phyloP scores from a whole-genome alignment of 2,329 filamentous ascomycete genomes.

The Pseudopithomyces chartarum region DNA sequence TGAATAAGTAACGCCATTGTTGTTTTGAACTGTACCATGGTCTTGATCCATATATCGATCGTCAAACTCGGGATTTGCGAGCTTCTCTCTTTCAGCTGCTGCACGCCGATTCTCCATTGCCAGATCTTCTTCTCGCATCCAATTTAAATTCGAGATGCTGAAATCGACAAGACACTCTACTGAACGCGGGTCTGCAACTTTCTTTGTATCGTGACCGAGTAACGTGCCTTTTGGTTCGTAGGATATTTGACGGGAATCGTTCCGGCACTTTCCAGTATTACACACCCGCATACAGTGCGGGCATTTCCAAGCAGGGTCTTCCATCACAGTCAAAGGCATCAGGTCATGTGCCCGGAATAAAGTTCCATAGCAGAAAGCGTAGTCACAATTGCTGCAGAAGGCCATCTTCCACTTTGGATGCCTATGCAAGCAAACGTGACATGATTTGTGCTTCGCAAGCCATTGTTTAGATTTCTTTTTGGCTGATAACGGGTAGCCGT shows the following conservation, averaged over 20 bases:
- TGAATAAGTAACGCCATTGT: constrained; percentile 51
- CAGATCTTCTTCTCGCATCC: constrained; percentile 67
- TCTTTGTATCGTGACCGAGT: constrained; percentile 87
- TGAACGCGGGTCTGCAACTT: constrained; percentile 87
- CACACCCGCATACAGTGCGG: constrained; percentile 86
- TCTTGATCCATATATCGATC: constrained; percentile 53
- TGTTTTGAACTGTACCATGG: constrained; percentile 26
- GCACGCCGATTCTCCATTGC: constrained; percentile 55
- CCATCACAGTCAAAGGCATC: constrained; percentile 81
- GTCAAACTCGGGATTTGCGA: constrained; percentile 51
- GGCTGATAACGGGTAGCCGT: constrained; percentile 65
- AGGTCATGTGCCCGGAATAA: constrained; percentile 90
- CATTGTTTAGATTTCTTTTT: constrained; percentile 61
- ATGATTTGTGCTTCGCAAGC: constrained; percentile 60
- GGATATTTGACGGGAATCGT: constrained; percentile 69
- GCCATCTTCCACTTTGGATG: constrained; percentile 87
- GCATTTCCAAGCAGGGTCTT: constrained; percentile 83
- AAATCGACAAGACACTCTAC: constrained; percentile 92
- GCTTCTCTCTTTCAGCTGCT: constrained; percentile 59
- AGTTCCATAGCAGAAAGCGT: constrained; percentile 90
- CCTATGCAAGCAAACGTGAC: constrained; percentile 82
- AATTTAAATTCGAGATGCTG: constrained; percentile 82
- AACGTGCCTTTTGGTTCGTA: constrained; percentile 87
- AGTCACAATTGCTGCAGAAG: constrained; percentile 74
- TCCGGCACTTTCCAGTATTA: constrained; percentile 81